Conservation (phyloP, 306 rosid genomes). For the Elaeagnus macrophylla region DNA sequence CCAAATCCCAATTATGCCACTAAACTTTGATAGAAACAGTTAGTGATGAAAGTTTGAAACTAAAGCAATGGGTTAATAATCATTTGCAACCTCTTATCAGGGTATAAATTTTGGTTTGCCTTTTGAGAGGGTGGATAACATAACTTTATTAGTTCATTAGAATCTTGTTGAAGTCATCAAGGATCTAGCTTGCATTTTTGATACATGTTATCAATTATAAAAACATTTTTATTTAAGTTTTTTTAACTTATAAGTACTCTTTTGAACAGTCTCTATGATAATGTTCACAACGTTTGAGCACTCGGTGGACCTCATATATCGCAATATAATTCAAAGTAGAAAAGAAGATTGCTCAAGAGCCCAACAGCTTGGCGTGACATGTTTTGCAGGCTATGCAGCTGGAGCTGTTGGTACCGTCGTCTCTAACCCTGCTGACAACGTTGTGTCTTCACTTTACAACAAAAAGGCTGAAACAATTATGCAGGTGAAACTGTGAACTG, state of each 20-base stretch:
- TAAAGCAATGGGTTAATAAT: no score
- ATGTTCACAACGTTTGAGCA: constrained; percentile 76
- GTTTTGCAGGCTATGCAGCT: constrained; percentile 58
- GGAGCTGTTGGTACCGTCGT: constrained; percentile 50
- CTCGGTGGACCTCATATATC: constrained; percentile 50
- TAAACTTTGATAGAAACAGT: no score
- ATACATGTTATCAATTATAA: background rate
- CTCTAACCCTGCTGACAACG: constrained; percentile 70
- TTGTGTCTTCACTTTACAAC: constrained; percentile 54
- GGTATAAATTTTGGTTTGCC: no score
- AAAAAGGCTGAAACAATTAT: constrained; percentile 44
- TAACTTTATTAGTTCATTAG: no score
- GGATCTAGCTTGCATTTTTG: background rate
- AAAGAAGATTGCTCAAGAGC: constrained; percentile 56
- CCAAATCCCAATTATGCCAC: no score
- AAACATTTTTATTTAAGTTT: constrained; percentile 8
- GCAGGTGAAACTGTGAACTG: constrained; percentile 37
- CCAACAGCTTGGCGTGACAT: constrained; percentile 63
- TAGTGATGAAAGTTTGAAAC: no score
- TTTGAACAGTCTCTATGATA: constrained; percentile 46
- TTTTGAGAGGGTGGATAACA: no score
- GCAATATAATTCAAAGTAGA: constrained; percentile 30
- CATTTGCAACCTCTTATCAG: no score
- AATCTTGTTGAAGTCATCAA: background rate
- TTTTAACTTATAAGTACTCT: background rate